Base-by-base conservation (phyloP, 2,329 filamentous ascomycete species). In the Magnaporthiopsis rhizophila region DNA sequence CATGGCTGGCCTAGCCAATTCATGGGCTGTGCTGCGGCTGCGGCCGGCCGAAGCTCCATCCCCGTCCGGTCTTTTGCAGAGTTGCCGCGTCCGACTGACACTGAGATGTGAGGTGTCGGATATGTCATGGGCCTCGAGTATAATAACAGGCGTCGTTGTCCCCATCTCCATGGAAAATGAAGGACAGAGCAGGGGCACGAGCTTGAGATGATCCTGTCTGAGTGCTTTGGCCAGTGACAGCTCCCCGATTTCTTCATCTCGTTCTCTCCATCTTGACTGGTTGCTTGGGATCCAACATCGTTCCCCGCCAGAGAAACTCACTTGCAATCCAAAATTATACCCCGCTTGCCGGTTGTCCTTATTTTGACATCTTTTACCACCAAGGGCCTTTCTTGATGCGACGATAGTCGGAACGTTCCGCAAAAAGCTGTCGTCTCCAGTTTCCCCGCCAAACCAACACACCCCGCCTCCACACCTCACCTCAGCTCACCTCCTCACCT, bases 381-480 rank as follows among this genome's bases (percentile, higher is more conserved):
- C 38, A 45, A 18, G 6, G 6, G 6, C 1, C 1, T 7, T 12
- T 45, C 15, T 45, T 45, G 15, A 13, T 12, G 8, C 18, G 24
- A n/a, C 45, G 21, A 53, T 11, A 53, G 13, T 8, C 45, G 45
- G 45, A 24, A 24, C 45, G 21, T 53, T 3, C 21, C 21, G 45
- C 45, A 53, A n/a, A n/a, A 53, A 6, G 3, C 2, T 3, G 26
- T 26, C 45, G 21, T 21, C 15, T 15, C 26, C 57, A 30, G 57
- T 58, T 26, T 26, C 57, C 26, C 57, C 57, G 13, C 34, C 34
- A 53, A 62, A n/a, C 60, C 45, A 34, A 24, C 26, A 15, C 38
- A 62, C 21, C 34, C 32, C 62, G 56, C 64, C 45, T 61, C 36
- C 30, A 15, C 62, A 63, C 28, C 26, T 12, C 3, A 38, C 34